Percentiles rank a stretch among this genome's conserved stretches.
These are phyloP conservation scores for Phytophthora fragariae DNA, from an alignment of 352 stramenopile species.

Conservation along the genomic window DNA sequence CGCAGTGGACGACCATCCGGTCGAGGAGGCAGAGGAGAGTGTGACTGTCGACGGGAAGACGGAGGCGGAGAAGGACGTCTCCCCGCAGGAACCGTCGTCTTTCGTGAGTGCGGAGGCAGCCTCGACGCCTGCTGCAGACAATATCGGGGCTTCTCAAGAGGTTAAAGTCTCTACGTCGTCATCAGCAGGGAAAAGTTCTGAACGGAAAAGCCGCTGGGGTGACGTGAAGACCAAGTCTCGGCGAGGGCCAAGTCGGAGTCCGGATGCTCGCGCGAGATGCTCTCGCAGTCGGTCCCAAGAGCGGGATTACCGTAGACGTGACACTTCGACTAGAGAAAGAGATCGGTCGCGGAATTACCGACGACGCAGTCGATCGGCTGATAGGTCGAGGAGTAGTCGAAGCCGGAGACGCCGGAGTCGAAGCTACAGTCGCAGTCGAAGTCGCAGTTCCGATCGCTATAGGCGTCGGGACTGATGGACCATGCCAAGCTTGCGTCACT, in stretches of 20 bases:
- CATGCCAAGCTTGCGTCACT: background rate
- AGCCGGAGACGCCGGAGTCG: constrained; percentile 29
- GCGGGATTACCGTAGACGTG: constrained; percentile 1
- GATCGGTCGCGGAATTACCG: constrained; percentile 10
- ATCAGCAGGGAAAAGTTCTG: background rate
- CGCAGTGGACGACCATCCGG: constrained; percentile 53
- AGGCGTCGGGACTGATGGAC: constrained; percentile 11
- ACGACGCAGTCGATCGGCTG: constrained; percentile 33
- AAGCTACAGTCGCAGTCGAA: constrained; percentile 37
- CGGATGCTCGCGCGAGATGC: constrained; percentile 14
- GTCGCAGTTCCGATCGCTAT: constrained; percentile 30
- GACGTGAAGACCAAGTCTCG: constrained; percentile 19
- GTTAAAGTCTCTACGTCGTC: constrained; percentile 6
- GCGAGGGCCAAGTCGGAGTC: constrained; percentile 16
- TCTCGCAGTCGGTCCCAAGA: constrained; percentile 28
- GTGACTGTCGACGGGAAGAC: background rate
- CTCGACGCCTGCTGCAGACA: background rate
- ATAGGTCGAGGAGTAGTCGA: constrained; percentile 29
- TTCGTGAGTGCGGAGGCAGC: constrained; percentile 9
- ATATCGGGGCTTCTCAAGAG: background rate
- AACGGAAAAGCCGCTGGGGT: constrained; percentile 35
- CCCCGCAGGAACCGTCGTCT: constrained; percentile 21
- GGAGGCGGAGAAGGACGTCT: constrained; percentile 12
- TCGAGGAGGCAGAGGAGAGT: constrained; percentile 30
- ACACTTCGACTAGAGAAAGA: constrained; percentile 3